phyloP scores from a whole-genome alignment of 805 yeast genomes.

The Spathaspora sp. region DNA sequence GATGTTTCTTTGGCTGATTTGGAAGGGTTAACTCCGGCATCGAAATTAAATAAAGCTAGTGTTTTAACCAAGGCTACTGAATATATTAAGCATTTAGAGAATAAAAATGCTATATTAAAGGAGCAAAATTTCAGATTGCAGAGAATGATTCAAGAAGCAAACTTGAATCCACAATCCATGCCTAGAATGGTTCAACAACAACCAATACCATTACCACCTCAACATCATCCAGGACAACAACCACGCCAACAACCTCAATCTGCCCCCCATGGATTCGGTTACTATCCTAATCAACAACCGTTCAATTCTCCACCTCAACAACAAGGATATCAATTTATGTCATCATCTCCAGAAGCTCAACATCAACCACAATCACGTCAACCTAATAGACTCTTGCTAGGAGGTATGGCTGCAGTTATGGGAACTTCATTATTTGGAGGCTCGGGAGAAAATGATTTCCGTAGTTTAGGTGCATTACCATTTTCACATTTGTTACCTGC shows the following conservation, averaged over 20 bases:
- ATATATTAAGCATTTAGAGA: conserved; percentile 69
- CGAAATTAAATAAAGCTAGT: conserved; percentile 73
- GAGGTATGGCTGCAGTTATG: conserved; percentile 62
- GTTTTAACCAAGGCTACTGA: conserved; percentile 74
- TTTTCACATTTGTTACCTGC: conserved; percentile 18
- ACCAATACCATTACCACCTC: conserved; percentile 4
- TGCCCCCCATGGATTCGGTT: conserved; percentile 13
- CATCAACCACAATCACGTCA: conserved; percentile 10
- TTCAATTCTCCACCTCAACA: conserved; percentile 8
- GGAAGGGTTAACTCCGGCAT: conserved; percentile 76
- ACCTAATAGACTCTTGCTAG: conserved; percentile 49
- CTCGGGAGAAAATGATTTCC: conserved; percentile 35
- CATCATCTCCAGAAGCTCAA: conserved; percentile 8
- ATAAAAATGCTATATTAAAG: conserved; percentile 48
- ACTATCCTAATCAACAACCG: conserved; percentile 12
- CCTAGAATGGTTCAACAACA: neutral
- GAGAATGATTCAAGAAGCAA: conserved; percentile 30
- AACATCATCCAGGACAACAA: conserved; percentile 13
- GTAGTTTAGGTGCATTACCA: conserved; percentile 49
- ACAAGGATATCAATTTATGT: neutral
- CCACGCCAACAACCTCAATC: conserved; percentile 13
- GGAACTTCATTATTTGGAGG: conserved; percentile 60
- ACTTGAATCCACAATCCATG: conserved; percentile 14
- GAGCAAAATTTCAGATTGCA: conserved; percentile 44
- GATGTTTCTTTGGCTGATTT: conserved; percentile 44